These are phyloP conservation scores for Candida alai DNA, from an alignment of 805 yeast genomes.

Conservation along the genomic window DNA sequence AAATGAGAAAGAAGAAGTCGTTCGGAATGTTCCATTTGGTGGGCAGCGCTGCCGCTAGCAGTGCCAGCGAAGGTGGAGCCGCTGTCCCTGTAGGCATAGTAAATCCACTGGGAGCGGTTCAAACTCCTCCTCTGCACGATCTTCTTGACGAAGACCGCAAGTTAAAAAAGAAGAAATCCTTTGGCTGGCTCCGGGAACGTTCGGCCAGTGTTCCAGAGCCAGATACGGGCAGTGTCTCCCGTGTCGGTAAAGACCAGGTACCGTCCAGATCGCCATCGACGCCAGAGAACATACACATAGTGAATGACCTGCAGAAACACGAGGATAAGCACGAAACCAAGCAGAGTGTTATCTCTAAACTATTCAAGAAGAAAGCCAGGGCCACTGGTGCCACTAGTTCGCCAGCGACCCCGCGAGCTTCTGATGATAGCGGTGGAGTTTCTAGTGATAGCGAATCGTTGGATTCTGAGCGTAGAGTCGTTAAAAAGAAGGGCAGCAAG, in stretches of 20 bases:
- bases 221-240: slow-evolving; percentile 20
- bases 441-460: no score
- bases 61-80: background rate
- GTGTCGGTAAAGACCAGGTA: slow-evolving; percentile 13
- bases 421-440: slow-evolving; percentile 25
- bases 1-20: slow-evolving; percentile 11
- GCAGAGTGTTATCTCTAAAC: slow-evolving; percentile 38
- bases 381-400: slow-evolving; percentile 4
- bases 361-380: slow-evolving; percentile 25
- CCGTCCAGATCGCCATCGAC: slow-evolving; percentile 35
- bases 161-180: slow-evolving; percentile 34
- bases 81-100: no score
- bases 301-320: slow-evolving; percentile 2
- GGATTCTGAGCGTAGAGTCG: slow-evolving; percentile 1
- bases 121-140: no score
- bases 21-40: slow-evolving; percentile 10
- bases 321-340: slow-evolving; percentile 12
- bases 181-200: slow-evolving; percentile 38
- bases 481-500: slow-evolving; percentile 6
- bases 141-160: background rate
- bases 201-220: slow-evolving; percentile 28
- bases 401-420: slow-evolving; percentile 4
- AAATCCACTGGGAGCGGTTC: no score
- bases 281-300: slow-evolving; percentile 15
- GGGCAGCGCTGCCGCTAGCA: background rate